These are phyloP conservation scores for Aspergillus persii DNA, from an alignment of 2,329 filamentous ascomycete genomes.

Conservation along the genomic window DNA sequence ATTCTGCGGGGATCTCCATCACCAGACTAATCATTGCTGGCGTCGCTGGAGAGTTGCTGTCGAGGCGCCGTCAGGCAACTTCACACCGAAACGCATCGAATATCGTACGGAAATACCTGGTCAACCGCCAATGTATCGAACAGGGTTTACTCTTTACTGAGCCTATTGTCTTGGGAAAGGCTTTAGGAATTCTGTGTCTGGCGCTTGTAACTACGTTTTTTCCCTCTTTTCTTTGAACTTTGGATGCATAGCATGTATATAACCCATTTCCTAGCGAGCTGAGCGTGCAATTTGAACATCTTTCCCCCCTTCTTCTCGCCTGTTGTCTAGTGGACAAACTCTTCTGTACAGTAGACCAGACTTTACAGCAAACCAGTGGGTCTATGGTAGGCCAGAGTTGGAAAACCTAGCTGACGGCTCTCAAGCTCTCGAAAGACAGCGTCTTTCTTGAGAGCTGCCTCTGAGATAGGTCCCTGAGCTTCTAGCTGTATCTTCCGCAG, in stretches of 20 bases:
- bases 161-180: neutral
- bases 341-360: no score
- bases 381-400: constrained; percentile 29
- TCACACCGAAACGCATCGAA: constrained; percentile 23
- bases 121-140: constrained; percentile 24
- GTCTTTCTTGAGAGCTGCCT: constrained; percentile 17
- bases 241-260: neutral
- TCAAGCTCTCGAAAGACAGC: constrained; percentile 20
- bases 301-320: neutral
- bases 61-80: constrained; percentile 23
- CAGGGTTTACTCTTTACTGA: constrained; percentile 24
- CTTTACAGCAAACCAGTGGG: constrained; percentile 19
- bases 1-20: constrained; percentile 23
- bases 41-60: constrained; percentile 23
- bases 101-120: constrained; percentile 19
- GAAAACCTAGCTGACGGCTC: constrained; percentile 27
- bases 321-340: no score
- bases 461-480: constrained; percentile 5
- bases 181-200: neutral
- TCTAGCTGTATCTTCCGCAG: constrained; percentile 34
- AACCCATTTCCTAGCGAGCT: neutral
- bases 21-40: constrained; percentile 24
- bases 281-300: neutral
- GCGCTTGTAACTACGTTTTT: neutral
- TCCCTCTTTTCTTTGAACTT: neutral